phyloP scores from a whole-genome alignment of 768 basidiomycete genomes.

The Suillus weaverae region DNA sequence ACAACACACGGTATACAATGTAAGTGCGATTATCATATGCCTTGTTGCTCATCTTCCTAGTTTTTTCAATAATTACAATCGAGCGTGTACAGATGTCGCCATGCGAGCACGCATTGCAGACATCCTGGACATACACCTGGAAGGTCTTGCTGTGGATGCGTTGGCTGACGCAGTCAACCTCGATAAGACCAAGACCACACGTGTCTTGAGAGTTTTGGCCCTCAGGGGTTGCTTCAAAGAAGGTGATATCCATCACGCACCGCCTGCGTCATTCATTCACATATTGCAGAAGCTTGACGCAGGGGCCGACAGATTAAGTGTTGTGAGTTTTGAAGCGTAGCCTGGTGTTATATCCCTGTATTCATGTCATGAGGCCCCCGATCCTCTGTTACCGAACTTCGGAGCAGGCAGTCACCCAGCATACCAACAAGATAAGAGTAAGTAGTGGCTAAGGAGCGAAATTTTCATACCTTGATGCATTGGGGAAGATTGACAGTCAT shows the following conservation, averaged over 20 bases:
- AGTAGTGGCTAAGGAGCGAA: no score
- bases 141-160: constrained; percentile 29
- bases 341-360: neutral
- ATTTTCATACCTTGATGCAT: neutral
- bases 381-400: constrained; percentile 40
- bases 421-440: no score
- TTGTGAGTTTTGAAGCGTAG: neutral
- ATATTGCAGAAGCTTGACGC: constrained; percentile 11
- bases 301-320: neutral
- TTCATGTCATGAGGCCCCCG: constrained; percentile 34
- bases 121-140: constrained; percentile 21
- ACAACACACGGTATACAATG: constrained; percentile 27
- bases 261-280: neutral
- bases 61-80: constrained; percentile 24
- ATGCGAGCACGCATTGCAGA: constrained; percentile 29
- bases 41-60: neutral
- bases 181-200: constrained; percentile 29
- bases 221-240: constrained; percentile 33
- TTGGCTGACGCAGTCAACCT: constrained; percentile 23
- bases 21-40: constrained; percentile 8
- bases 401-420: no score
- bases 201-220: constrained; percentile 31
- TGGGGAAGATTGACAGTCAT: neutral
- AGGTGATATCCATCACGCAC: constrained; percentile 13
- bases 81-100: constrained; percentile 26